Percentiles rank a stretch among this genome's conserved stretches.
These are phyloP conservation scores for Papiliotrema fonsecae DNA, from an alignment of 1,284 basidiomycete species.

Conservation along the genomic window DNA sequence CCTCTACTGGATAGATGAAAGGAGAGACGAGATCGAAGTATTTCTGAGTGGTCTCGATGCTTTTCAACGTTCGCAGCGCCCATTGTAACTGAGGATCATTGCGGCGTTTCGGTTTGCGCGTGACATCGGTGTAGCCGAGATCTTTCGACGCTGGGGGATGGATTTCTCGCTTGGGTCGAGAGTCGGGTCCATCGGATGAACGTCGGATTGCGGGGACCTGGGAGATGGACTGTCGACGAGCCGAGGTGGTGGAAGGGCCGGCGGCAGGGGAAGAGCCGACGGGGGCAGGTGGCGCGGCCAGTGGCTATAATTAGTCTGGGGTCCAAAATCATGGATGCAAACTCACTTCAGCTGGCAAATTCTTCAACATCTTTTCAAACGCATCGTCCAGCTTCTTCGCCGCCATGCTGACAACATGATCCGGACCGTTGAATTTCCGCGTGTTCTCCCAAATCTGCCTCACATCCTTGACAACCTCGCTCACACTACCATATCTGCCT, in stretches of 20 bases:
- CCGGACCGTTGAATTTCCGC: constrained; percentile 84
- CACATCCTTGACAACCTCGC: constrained; percentile 77
- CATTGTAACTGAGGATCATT: constrained; percentile 83
- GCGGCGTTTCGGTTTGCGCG: constrained; percentile 53
- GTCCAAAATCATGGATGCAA: not conserved
- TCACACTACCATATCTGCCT: constrained; percentile 66
- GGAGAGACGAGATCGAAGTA: constrained; percentile 69
- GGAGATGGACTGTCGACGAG: constrained; percentile 37
- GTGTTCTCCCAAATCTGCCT: constrained; percentile 85
- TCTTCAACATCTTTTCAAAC: constrained; percentile 84
- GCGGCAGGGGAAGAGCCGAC: constrained; percentile 20
- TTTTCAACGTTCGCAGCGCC: constrained; percentile 62
- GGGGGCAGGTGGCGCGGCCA: constrained; percentile 13
- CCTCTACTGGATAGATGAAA: constrained; percentile 90
- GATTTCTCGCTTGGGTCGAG: constrained; percentile 90
- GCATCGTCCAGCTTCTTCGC: constrained; percentile 76
- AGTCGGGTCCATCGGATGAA: constrained; percentile 50
- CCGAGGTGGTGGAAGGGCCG: constrained; percentile 13
- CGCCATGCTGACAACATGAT: constrained; percentile 72
- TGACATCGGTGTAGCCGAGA: constrained; percentile 67
- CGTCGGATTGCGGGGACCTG: constrained; percentile 45
- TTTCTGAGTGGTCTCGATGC: constrained; percentile 71
- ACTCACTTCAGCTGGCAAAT: constrained; percentile 64
- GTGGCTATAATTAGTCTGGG: not conserved
- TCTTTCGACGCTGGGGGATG: constrained; percentile 93